These are phyloP conservation scores for Sarocladium strictum DNA, from an alignment of 2,329 filamentous ascomycete genomes.

Conservation along the genomic window DNA sequence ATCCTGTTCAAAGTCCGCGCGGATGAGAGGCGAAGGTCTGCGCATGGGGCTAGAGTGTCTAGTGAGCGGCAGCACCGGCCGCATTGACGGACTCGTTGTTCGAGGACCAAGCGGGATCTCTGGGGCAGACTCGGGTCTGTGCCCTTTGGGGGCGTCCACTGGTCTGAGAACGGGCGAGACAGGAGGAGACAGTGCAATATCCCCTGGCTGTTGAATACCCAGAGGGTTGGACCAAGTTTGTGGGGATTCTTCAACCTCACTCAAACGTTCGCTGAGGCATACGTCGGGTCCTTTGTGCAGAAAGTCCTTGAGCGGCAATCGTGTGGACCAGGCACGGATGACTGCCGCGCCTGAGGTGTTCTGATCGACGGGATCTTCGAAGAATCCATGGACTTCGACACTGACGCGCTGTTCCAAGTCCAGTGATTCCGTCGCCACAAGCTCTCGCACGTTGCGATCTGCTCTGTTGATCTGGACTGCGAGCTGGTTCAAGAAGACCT, in stretches of 20 bases:
- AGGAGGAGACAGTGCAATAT: constrained; percentile 16
- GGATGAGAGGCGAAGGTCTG: constrained; percentile 27
- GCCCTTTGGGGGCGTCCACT: constrained; percentile 16
- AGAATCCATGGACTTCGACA: constrained; percentile 53
- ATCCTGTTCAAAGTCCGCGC: constrained; percentile 31
- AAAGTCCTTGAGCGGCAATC: constrained; percentile 47
- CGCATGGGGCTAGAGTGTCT: constrained; percentile 23
- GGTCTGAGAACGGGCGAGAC: constrained; percentile 26
- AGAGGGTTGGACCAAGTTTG: constrained; percentile 12
- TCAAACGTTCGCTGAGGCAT: constrained; percentile 48
- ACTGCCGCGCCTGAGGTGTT: constrained; percentile 14
- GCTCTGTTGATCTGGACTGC: constrained; percentile 26
- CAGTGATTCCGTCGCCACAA: constrained; percentile 35
- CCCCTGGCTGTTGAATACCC: constrained; percentile 22
- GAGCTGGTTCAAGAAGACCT: constrained; percentile 30
- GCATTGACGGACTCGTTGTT: constrained; percentile 15
- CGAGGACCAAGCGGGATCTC: constrained; percentile 3
- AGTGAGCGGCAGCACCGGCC: constrained; percentile 22
- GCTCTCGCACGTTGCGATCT: constrained; percentile 21
- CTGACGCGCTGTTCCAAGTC: constrained; percentile 46
- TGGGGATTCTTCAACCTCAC: constrained; percentile 21
- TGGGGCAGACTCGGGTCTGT: constrained; percentile 22
- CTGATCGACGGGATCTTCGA: constrained; percentile 41
- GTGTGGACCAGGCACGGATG: constrained; percentile 45
- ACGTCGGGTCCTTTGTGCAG: constrained; percentile 47